Evolutionary conservation across 805 yeast species (phyloP).

Genomic region (Candida awuae): DNA sequence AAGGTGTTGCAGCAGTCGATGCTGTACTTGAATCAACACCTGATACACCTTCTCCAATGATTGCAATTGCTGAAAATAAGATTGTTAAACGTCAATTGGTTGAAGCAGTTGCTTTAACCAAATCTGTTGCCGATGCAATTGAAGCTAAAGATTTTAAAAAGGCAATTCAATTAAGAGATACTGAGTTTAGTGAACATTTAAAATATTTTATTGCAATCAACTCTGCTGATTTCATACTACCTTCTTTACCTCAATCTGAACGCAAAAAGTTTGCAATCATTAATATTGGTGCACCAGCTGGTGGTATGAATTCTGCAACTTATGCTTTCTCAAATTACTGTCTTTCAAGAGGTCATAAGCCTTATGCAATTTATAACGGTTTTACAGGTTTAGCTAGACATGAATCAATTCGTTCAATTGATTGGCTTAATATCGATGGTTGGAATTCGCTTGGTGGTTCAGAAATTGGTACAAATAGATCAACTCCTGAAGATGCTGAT

Average conservation of each 20-base stretch:
- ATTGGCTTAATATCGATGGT: slow-evolving; percentile 63
- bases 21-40: slow-evolving; percentile 65
- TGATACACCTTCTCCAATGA: slow-evolving; percentile 71
- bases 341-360: slow-evolving; percentile 65
- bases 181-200: slow-evolving; percentile 59
- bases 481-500: slow-evolving; percentile 57
- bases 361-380: slow-evolving; percentile 67
- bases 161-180: slow-evolving; percentile 65
- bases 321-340: slow-evolving; percentile 68
- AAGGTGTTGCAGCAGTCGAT: slow-evolving; percentile 76
- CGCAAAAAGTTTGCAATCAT: slow-evolving; percentile 60
- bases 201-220: slow-evolving; percentile 56
- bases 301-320: slow-evolving; percentile 72
- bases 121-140: slow-evolving; percentile 66
- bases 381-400: slow-evolving; percentile 62
- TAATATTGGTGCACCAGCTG: slow-evolving; percentile 76
- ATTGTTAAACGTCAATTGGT: slow-evolving; percentile 60
- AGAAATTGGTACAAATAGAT: slow-evolving; percentile 73
- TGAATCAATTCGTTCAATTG: slow-evolving; percentile 49
- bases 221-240: slow-evolving; percentile 59
- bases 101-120: slow-evolving; percentile 65
- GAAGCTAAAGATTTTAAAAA: slow-evolving; percentile 55
- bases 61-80: slow-evolving; percentile 64
- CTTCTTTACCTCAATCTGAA: slow-evolving; percentile 45
- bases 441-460: slow-evolving; percentile 76